A percentile compares a stretch with the other conserved stretches of the same genome.
These are phyloP conservation scores for Fusarium decemcellulare DNA, from an alignment of 2,329 filamentous ascomycete genomes.

Conservation along the genomic window DNA sequence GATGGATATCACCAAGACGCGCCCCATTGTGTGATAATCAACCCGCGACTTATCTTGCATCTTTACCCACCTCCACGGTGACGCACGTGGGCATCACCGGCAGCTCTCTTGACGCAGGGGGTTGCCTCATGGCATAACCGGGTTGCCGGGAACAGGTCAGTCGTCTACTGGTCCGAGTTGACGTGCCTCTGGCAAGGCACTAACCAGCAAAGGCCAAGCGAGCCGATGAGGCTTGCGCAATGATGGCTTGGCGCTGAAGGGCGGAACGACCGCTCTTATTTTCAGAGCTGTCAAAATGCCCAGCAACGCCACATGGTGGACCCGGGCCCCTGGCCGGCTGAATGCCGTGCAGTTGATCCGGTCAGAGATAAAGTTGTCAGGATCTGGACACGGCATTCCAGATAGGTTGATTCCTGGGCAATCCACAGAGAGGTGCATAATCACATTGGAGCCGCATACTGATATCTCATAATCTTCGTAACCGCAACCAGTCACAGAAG, in stretches of 20 bases:
- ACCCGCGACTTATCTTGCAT: neutral
- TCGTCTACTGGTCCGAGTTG: neutral
- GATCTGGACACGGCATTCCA: no score
- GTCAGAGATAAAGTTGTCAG: no score
- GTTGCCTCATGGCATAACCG: neutral
- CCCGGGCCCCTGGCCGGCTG: neutral
- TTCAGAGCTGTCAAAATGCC: no score
- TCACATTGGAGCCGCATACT: no score
- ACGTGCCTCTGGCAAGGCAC: neutral
- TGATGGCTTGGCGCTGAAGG: neutral
- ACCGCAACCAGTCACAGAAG: no score
- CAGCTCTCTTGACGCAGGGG: neutral
- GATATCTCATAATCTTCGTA: no score
- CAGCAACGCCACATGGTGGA: neutral
- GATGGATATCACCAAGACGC: neutral
- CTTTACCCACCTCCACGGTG: neutral
- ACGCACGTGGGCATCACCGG: neutral
- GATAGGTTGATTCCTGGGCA: no score
- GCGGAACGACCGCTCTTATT: neutral
- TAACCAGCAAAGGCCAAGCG: neutral
- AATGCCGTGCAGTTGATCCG: neutral
- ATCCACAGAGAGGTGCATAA: no score
- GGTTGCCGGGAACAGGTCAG: neutral
- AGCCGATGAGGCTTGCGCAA: constrained; percentile 6
- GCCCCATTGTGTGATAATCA: neutral